A percentile compares a stretch with the other conserved stretches of the same genome.
These are phyloP conservation scores for Paramecium tetraurelia DNA, from an alignment of 73 alveolate species.

Conservation along the genomic window DNA sequence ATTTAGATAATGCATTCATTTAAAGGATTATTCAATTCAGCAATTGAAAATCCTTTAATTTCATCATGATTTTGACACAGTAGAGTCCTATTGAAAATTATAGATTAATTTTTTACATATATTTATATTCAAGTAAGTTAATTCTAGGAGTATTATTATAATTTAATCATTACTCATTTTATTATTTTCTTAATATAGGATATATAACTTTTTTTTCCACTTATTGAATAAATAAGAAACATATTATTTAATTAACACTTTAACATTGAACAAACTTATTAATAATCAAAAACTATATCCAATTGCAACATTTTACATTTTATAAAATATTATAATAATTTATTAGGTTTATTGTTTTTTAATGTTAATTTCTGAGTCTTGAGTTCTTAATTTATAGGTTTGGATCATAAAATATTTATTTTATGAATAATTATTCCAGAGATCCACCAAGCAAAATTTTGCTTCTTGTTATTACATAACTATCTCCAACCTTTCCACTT, in stretches of 20 bases:
- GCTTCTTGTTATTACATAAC: conserved; percentile 23
- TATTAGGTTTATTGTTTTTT: background rate
- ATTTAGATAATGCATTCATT: conserved; percentile 75
- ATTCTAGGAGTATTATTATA: background rate
- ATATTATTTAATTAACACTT: background rate
- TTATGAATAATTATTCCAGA: conserved; percentile 17
- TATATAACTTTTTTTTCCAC: background rate
- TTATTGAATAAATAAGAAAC: background rate
- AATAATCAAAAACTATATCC: background rate
- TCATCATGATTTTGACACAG: background rate
- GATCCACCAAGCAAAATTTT: conserved; percentile 50
- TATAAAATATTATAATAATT: background rate
- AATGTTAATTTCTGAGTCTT: background rate
- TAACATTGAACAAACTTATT: background rate
- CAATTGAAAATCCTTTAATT: conserved; percentile 59
- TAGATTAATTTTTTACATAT: background rate
- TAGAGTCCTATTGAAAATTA: background rate
- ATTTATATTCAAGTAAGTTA: background rate
- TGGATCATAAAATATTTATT: background rate
- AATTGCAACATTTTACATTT: background rate
- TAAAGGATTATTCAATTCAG: conserved; percentile 65
- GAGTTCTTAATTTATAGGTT: background rate
- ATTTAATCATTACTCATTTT: background rate
- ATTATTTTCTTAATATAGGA: background rate
- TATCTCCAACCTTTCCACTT: conserved; percentile 45